These are phyloP conservation scores for Talaromyces thailandensis DNA, from an alignment of 495 filamentous ascomycete species.

Conservation along the genomic window DNA sequence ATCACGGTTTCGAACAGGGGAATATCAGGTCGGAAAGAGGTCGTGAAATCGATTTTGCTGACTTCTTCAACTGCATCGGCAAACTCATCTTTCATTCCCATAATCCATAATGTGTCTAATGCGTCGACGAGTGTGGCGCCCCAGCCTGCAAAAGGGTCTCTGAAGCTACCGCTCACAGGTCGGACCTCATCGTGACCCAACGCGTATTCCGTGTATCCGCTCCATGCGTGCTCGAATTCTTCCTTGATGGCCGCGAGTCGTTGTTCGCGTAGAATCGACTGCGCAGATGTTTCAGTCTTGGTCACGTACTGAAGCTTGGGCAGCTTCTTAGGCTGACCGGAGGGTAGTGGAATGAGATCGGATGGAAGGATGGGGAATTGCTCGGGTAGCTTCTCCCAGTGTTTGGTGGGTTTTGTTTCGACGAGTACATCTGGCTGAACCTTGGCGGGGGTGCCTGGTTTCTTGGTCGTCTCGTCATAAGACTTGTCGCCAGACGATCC, in stretches of 20 bases:
- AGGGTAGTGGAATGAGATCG: slow-evolving; percentile 67
- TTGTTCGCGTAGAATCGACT: slow-evolving; percentile 51
- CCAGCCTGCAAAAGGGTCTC: slow-evolving; percentile 87
- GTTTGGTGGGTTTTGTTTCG: slow-evolving; percentile 19
- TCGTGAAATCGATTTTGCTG: slow-evolving; percentile 82
- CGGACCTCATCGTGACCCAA: slow-evolving; percentile 74
- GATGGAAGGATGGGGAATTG: slow-evolving; percentile 63
- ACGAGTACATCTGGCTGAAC: neutral
- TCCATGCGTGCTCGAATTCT: slow-evolving; percentile 67
- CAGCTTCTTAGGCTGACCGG: slow-evolving; percentile 55
- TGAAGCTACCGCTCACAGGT: slow-evolving; percentile 50
- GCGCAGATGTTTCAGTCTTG: slow-evolving; percentile 49
- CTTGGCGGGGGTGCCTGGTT: slow-evolving; percentile 2
- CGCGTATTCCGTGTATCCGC: slow-evolving; percentile 61
- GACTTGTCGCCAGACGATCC: neutral
- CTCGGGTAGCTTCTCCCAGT: slow-evolving; percentile 65
- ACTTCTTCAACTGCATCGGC: slow-evolving; percentile 73
- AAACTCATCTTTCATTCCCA: slow-evolving; percentile 85
- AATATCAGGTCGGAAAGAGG: slow-evolving; percentile 52
- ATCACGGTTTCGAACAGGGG: slow-evolving; percentile 84
- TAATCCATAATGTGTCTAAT: slow-evolving; percentile 95
- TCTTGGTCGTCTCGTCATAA: neutral
- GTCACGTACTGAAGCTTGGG: slow-evolving; percentile 71
- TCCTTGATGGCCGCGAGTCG: slow-evolving; percentile 56
- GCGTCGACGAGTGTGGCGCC: slow-evolving; percentile 88